phyloP scores from a whole-genome alignment of 306 rosid genomes.

The Citrullus mucosospermus region DNA sequence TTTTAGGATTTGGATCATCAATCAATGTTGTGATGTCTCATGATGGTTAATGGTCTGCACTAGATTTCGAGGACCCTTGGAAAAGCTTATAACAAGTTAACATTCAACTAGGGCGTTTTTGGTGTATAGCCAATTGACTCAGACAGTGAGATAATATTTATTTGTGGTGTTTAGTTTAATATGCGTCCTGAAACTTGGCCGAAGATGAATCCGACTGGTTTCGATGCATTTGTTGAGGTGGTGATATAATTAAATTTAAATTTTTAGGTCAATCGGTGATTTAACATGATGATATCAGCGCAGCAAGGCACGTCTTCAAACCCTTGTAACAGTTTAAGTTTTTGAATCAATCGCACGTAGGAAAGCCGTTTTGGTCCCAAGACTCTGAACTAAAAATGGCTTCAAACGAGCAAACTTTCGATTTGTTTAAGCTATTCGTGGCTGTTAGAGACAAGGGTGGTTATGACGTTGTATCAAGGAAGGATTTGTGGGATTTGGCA shows the following conservation, averaged over 20 bases:
- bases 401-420: slow-evolving; percentile 28
- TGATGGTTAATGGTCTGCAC: slow-evolving; percentile 15
- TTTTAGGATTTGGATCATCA: slow-evolving; percentile 37
- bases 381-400: slow-evolving; percentile 18
- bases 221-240: neutral
- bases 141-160: neutral
- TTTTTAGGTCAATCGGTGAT: too few relatives aligned
- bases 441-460: slow-evolving; percentile 75
- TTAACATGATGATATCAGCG: too few relatives aligned
- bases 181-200: neutral
- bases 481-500: slow-evolving; percentile 45
- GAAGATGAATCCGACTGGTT: neutral
- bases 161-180: neutral
- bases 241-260: too few relatives aligned
- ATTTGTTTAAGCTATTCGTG: slow-evolving; percentile 60
- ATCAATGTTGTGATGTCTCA: slow-evolving; percentile 39
- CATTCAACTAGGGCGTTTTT: neutral
- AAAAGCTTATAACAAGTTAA: slow-evolving; percentile 8
- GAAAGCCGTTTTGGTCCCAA: slow-evolving; percentile 5
- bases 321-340: too few relatives aligned
- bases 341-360: too few relatives aligned
- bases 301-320: too few relatives aligned
- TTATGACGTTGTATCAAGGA: slow-evolving; percentile 25
- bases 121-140: neutral
- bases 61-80: slow-evolving; percentile 17